Conservation (phyloP, 352 stramenopile genomes). For the Pythium myriotylum region DNA sequence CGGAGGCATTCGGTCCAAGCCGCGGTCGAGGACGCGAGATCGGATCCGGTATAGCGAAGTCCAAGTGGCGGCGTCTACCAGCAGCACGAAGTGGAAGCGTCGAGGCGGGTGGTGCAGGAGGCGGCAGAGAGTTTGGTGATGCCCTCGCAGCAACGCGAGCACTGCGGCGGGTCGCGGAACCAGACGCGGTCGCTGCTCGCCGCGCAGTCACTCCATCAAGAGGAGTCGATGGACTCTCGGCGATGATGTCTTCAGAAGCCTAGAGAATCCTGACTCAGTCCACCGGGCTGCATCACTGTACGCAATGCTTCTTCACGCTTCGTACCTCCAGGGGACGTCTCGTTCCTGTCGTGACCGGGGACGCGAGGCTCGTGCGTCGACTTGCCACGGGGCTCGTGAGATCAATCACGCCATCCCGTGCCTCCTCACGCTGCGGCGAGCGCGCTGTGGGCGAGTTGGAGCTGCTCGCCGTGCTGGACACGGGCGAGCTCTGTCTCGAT, state of each 20-base stretch:
- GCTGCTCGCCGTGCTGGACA: not conserved
- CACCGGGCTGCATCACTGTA: too few relatives aligned
- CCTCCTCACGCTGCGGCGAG: slow-evolving; percentile 4
- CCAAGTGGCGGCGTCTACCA: slow-evolving; percentile 36
- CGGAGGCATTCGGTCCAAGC: slow-evolving; percentile 19
- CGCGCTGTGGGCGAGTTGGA: not conserved
- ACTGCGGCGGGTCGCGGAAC: not conserved
- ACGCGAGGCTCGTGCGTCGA: slow-evolving; percentile 16
- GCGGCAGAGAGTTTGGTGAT: not conserved
- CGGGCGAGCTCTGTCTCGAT: too few relatives aligned
- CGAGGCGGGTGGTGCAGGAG: slow-evolving; percentile 1
- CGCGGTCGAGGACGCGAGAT: slow-evolving; percentile 27
- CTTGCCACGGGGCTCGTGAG: slow-evolving; percentile 47
- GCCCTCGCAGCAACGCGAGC: slow-evolving; percentile 4
- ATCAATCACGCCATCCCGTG: slow-evolving; percentile 45
- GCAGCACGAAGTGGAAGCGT: slow-evolving; percentile 1
- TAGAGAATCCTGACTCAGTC: not conserved
- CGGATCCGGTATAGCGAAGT: slow-evolving; percentile 32
- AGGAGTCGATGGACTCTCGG: slow-evolving; percentile 54
- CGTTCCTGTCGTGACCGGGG: not conserved
- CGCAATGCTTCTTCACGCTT: not conserved
- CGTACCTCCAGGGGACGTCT: not conserved
- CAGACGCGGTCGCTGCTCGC: not conserved
- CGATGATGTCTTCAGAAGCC: slow-evolving; percentile 49
- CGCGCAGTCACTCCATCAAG: not conserved